These are phyloP conservation scores for Pyricularia sp. DNA, from an alignment of 2,329 filamentous ascomycete genomes.

Conservation along the genomic window DNA sequence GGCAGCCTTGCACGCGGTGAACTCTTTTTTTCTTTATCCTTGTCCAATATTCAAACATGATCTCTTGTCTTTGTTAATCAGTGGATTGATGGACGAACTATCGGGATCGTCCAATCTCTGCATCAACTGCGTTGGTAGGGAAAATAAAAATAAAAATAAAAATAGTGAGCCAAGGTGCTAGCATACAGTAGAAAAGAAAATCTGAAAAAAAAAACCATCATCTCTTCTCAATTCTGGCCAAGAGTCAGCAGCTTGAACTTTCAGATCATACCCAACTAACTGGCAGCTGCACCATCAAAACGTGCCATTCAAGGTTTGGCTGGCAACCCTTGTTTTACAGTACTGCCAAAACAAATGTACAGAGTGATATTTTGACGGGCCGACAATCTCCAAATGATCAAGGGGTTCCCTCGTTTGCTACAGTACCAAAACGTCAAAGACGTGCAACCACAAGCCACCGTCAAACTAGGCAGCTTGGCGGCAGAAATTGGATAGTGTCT, in stretches of 20 bases:
- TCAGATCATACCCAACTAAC: neutral
- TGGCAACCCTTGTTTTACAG: too few relatives aligned
- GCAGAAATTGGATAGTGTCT: neutral
- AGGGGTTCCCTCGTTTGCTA: neutral
- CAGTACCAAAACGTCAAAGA: neutral
- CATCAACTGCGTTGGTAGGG: neutral
- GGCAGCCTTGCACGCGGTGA: neutral
- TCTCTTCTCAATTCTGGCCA: too few relatives aligned
- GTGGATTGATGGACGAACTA: neutral
- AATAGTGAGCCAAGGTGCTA: too few relatives aligned
- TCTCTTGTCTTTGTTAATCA: neutral
- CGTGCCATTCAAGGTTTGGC: neutral
- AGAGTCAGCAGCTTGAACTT: too few relatives aligned
- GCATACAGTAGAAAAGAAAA: too few relatives aligned
- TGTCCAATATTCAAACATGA: neutral
- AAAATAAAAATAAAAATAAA: too few relatives aligned
- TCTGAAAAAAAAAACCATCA: too few relatives aligned
- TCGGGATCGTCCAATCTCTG: neutral
- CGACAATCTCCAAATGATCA: neutral
- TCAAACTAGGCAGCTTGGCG: neutral
- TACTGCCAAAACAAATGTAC: neutral
- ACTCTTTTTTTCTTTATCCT: neutral
- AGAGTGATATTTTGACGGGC: neutral
- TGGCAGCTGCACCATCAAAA: too few relatives aligned
- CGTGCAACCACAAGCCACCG: neutral